Evolutionary conservation across 2,329 filamentous ascomycete species (phyloP).

Genomic region (Byssothecium circinans): DNA sequence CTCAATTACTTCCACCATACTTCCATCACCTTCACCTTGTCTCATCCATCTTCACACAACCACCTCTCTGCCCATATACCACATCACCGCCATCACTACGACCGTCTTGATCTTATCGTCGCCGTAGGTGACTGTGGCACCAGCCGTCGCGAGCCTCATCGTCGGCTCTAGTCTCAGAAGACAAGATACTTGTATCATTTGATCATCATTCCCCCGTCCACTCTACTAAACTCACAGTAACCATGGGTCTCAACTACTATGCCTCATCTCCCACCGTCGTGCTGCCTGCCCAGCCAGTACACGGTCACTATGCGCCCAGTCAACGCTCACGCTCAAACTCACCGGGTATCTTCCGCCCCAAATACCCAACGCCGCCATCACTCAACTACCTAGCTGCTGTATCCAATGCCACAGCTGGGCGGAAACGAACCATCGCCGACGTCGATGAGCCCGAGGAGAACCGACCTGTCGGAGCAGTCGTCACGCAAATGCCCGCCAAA

Average conservation of each 20-base stretch:
- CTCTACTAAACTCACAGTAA: slow-evolving; percentile 46
- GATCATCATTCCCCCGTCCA: slow-evolving; percentile 26
- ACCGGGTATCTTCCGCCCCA: slow-evolving; percentile 42
- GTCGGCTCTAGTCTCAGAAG: slow-evolving; percentile 32
- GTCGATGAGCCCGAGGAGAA: slow-evolving; percentile 70
- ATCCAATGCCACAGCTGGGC: slow-evolving; percentile 57
- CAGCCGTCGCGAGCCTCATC: slow-evolving; percentile 27
- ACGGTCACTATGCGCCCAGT: slow-evolving; percentile 40
- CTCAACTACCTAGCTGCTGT: slow-evolving; percentile 48
- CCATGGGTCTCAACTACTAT: slow-evolving; percentile 51
- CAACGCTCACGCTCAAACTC: slow-evolving; percentile 37
- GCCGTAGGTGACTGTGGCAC: slow-evolving; percentile 25
- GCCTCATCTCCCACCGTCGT: slow-evolving; percentile 52
- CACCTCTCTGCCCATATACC: slow-evolving; percentile 14
- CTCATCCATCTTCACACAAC: slow-evolving; percentile 10
- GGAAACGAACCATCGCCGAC: slow-evolving; percentile 77
- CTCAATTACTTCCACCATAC: slow-evolving; percentile 19
- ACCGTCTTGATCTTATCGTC: slow-evolving; percentile 22
- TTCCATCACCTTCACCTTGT: slow-evolving; percentile 16
- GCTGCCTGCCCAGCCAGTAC: slow-evolving; percentile 46
- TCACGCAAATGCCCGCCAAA: slow-evolving; percentile 53
- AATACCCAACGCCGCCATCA: slow-evolving; percentile 46
- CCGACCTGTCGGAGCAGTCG: slow-evolving; percentile 52
- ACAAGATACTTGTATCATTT: slow-evolving; percentile 39
- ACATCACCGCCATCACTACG: slow-evolving; percentile 15